Percentiles rank a stretch among this genome's conserved stretches.
These are phyloP conservation scores for Aureobasidium lini DNA, from an alignment of 2,329 filamentous ascomycete genomes.

Conservation along the genomic window DNA sequence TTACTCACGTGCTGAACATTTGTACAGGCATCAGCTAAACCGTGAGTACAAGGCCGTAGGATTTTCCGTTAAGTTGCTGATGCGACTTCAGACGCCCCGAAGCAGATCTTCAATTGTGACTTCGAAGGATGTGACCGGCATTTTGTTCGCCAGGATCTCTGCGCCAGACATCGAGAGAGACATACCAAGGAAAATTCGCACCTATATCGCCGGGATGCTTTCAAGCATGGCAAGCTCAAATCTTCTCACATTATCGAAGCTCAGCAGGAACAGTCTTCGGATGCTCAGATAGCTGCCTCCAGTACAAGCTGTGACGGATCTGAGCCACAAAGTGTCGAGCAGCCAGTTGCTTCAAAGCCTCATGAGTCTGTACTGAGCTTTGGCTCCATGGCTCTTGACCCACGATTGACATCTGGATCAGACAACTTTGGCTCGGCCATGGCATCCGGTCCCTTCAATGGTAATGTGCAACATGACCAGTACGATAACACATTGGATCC, in stretches of 20 bases:
- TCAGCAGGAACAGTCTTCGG: background rate
- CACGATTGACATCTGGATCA: background rate
- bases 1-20: constrained; percentile 91
- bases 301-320: background rate
- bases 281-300: background rate
- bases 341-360: background rate
- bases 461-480: background rate
- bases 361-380: background rate
- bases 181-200: constrained; percentile 61
- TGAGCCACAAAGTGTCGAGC: background rate
- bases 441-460: background rate
- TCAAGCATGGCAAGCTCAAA: background rate
- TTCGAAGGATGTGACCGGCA: constrained; percentile 83
- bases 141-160: constrained; percentile 89
- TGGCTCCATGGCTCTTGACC: background rate
- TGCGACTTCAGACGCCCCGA: constrained; percentile 63
- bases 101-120: constrained; percentile 90
- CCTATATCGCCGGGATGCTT: constrained; percentile 64
- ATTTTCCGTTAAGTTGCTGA: background rate
- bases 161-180: constrained; percentile 55
- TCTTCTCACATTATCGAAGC: background rate
- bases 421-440: background rate
- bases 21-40: constrained; percentile 94
- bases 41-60: constrained; percentile 47
- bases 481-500: background rate